Evolutionary conservation across 208 protist species (phyloP), one percentile per base, ranked within the genome.

Genomic region (Acanthamoeba rhysodes): DNA sequence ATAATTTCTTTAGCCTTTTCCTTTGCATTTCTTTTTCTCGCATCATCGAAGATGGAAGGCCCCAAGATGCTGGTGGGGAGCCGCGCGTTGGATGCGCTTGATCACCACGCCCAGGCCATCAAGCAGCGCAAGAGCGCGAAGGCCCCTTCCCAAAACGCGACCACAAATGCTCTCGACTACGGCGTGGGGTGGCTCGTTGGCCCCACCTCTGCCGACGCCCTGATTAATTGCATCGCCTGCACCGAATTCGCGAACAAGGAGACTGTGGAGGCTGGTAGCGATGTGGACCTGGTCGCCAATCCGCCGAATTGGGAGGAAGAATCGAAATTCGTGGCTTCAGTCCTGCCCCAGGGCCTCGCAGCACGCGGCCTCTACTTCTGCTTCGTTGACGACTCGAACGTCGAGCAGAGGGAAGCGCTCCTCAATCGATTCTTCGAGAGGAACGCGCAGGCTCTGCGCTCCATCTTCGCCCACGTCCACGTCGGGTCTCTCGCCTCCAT

Each of bases 151-250:
- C 18, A 59, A 59, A 22, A 22, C 53, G 16, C 12, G 53, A 59
- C 53, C 53, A 59, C 53, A 22, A 59, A 68, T 68, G 62, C 62
- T 4, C 62, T 68, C 27, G 62, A 68, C 70, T 78, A 78, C 45
- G 78, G 78, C 0, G 78, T 85, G 78, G 78, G 78, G 5, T 85
- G 78, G 78, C 78, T 85, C 34, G 57, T 85, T 34, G 78, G 78
- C 0, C 10, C 24, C 0, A 27, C 16, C 29, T n/a, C 12, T 4
- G 24, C 45, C 1, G 24, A 59, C 0, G 16, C 29, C 27, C 10
- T 85, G 45, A 55, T 85, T 10, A 85, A 85, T 59, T 85, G 78
- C 22, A 85, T 85, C 4, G 78, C 78, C 7, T 85, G 78, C 29
- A 85, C 78, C 45, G 45, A 85, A 59, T 85, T 85, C 48, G 78